Evolutionary conservation across 139 green algal species (phyloP), one percentile per base, ranked within the genome.

Genomic region (Chlorella sp.): DNA sequence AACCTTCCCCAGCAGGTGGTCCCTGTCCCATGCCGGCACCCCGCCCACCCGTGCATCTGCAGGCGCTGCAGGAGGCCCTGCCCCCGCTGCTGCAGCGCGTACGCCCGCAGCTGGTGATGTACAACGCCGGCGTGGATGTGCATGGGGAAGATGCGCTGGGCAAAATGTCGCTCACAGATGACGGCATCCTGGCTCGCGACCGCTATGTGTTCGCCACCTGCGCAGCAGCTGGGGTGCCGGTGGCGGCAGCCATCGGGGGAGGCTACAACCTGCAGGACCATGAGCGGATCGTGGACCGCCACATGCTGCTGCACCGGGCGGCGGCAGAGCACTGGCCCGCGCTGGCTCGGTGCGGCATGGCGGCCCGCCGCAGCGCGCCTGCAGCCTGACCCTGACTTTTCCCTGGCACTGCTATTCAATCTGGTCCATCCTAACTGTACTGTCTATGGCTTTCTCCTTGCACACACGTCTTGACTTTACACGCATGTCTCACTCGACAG

Each of bases 41-140:
- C 69, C 34, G 17, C 69, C 46, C 43, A 76, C 40, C 40, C 38
- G n/a, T n/a, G n/a, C n/a, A n/a, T n/a, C n/a, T 56, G 62, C 79
- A 90, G 87, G 84, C 75, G 30, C 76, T 81, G 56, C 75, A 46
- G 1, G 43, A 58, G 20, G 84, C 68, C 67, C 84, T 90, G 20
- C 74, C 86, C 0, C 40, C 40, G 4, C 34, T 87, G 51, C 72
- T 89, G 62, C 34, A 64, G 4, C 56, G 48, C 2, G 40, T 87
- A 51, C 76, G 75, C 24, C 90, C 90, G 16, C 84, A 91, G 13
- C 73, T 94, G 2, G 90, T 92, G 24, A 38, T 92, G 46, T 94
- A 93, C 85, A 93, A 94, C 62, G 91, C 91, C 38, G 91, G 91
- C 14, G 90, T 92, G 5, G 91, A 94, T 77, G 90, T 93, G 16